These are phyloP conservation scores for Oxyria digyna DNA, from an alignment of 148 eudicot genomes.

Conservation along the genomic window DNA sequence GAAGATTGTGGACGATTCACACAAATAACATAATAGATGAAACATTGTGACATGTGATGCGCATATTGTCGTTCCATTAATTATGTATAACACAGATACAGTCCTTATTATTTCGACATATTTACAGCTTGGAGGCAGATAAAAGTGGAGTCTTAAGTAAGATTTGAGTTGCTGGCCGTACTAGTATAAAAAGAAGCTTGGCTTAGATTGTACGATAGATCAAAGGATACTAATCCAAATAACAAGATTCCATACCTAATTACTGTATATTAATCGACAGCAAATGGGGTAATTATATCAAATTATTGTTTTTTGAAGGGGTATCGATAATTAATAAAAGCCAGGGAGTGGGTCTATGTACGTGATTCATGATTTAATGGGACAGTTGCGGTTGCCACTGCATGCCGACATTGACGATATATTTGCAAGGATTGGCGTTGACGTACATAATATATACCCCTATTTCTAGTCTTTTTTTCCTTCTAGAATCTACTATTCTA, in stretches of 20 bases:
- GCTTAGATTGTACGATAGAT: not conserved
- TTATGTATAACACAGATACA: no score
- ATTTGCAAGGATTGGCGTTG: not conserved
- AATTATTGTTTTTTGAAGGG: no score
- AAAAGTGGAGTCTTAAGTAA: not conserved
- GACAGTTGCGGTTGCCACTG: conserved; percentile 3
- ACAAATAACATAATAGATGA: no score
- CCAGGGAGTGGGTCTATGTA: not conserved
- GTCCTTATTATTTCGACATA: no score
- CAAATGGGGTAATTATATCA: no score
- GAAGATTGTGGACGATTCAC: no score
- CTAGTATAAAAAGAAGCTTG: not conserved
- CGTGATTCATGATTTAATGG: not conserved
- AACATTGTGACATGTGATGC: no score
- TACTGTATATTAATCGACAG: no score
- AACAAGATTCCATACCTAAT: not conserved
- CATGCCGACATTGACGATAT: conserved; percentile 7
- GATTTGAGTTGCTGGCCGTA: not conserved
- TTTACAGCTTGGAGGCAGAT: no score
- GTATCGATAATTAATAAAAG: no score
- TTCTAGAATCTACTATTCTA: not conserved
- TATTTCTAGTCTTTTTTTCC: not conserved
- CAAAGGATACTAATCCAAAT: not conserved
- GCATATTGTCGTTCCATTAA: no score
- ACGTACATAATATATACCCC: not conserved